phyloP scores from a whole-genome alignment of 1,139 yeast species.

The Magnusiomyces clavatus region DNA sequence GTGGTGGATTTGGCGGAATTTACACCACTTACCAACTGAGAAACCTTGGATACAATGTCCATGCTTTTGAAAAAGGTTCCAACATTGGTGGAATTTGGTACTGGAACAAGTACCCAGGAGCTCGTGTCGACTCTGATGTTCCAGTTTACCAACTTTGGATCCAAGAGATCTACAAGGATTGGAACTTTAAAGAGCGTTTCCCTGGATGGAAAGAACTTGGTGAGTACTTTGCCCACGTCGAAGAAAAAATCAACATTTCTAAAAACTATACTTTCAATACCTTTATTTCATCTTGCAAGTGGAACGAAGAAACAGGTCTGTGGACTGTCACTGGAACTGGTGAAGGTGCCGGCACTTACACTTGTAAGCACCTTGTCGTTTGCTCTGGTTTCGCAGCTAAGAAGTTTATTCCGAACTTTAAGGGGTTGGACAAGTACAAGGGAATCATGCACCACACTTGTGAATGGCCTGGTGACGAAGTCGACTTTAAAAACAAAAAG shows the following conservation, averaged over 20 bases:
- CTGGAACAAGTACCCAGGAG: slow-evolving; percentile 46
- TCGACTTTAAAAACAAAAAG: slow-evolving; percentile 32
- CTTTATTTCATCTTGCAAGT: slow-evolving; percentile 30
- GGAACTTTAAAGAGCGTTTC: slow-evolving; percentile 36
- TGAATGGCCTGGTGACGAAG: slow-evolving; percentile 36
- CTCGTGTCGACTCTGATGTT: slow-evolving; percentile 43
- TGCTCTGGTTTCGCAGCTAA: slow-evolving; percentile 29
- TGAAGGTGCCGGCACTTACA: slow-evolving; percentile 11
- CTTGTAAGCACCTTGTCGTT: slow-evolving; percentile 32
- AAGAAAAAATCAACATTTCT: slow-evolving; percentile 32
- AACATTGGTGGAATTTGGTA: slow-evolving; percentile 51
- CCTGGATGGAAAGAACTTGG: slow-evolving; percentile 47
- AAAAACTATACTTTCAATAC: slow-evolving; percentile 32
- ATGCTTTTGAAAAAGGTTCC: slow-evolving; percentile 39
- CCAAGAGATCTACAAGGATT: slow-evolving; percentile 37
- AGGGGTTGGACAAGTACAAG: slow-evolving; percentile 37
- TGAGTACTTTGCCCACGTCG: slow-evolving; percentile 39
- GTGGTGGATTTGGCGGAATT: slow-evolving; percentile 46
- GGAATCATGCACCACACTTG: slow-evolving; percentile 46
- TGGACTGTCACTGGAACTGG: slow-evolving; percentile 33
- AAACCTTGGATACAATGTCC: slow-evolving; percentile 32
- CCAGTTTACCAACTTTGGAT: slow-evolving; percentile 45
- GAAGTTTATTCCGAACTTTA: slow-evolving; percentile 12
- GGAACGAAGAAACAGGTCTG: slow-evolving; percentile 31
- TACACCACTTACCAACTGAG: slow-evolving; percentile 32